A percentile compares a stretch with the other conserved stretches of the same genome.
Conservation (phyloP, 2,329 filamentous ascomycete genomes). For the Ambrosiella cleistominuta region DNA sequence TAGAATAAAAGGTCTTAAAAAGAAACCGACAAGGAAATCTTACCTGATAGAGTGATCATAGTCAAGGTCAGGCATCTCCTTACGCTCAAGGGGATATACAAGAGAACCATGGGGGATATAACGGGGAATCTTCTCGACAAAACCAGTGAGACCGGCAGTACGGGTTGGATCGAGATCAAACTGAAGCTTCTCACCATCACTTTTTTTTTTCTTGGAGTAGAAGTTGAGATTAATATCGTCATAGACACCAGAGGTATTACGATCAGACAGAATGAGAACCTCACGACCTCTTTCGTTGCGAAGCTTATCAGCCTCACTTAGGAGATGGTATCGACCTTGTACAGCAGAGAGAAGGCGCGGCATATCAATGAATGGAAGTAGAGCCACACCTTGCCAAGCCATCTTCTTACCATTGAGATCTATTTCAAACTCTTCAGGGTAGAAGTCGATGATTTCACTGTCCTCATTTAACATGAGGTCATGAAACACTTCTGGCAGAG, state of each 20-base stretch:
- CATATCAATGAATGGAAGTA: constrained; percentile 94
- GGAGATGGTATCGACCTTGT: constrained; percentile 59
- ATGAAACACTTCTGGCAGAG: constrained; percentile 76
- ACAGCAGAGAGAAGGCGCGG: constrained; percentile 68
- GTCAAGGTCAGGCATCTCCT: constrained; percentile 58
- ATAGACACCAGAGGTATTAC: constrained; percentile 55
- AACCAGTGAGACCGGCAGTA: constrained; percentile 64
- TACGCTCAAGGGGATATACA: constrained; percentile 56
- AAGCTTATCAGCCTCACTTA: constrained; percentile 57
- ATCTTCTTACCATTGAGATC: constrained; percentile 98
- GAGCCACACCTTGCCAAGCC: constrained; percentile 87
- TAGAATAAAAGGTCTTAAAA: constrained; percentile 16
- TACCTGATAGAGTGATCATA: constrained; percentile 74
- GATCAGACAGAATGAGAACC: constrained; percentile 67
- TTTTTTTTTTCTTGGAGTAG: constrained; percentile 67
- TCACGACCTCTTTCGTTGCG: constrained; percentile 71
- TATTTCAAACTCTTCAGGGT: constrained; percentile 81
- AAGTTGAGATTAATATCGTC: constrained; percentile 70
- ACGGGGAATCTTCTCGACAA: constrained; percentile 61
- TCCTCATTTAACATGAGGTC: constrained; percentile 74
- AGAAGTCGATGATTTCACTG: constrained; percentile 92
- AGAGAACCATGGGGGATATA: constrained; percentile 74
- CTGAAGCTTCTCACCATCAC: constrained; percentile 30
- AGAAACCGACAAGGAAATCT: constrained; percentile 2
- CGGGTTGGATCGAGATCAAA: constrained; percentile 57